Evolutionary conservation across 345 rosid species (phyloP), one percentile per base, ranked within the genome.

Genomic region (Melastoma malabathricum): DNA sequence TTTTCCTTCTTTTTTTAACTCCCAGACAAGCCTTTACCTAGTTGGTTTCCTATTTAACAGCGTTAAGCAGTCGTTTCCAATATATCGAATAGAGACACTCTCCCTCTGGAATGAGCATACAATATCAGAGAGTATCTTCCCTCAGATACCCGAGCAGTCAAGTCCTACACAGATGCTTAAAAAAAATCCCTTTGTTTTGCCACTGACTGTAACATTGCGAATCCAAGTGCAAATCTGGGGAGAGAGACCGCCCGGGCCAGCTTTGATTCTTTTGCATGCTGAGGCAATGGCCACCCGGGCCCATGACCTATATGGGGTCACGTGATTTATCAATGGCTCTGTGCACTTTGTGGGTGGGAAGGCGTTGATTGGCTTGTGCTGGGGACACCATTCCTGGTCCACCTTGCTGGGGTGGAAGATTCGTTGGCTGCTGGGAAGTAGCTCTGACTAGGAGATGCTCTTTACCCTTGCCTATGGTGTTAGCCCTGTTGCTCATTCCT

Each of bases 11-110:
- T 22, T 22, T 22, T 56, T 46, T 61, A 62, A 60, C 38, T 31
- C 38, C 4, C 62, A 62, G 68, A 77, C 75, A 43, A 18, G 22
- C 13, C 44, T 34, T 54, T 22, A 46, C 44, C 18, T 50, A 27
- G 29, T 25, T 55, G 15, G 34, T 23, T 47, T 23, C 43, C 46
- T 27, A 14, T 38, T 27, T 38, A 41, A 41, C n/a, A 31, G 23
- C 41, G 47, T 47, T 60, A 38, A 39, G 53, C 52, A 38, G 38
- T 23, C 57, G 13, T 53, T 60, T 59, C 56, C 64, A 53, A 22
- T 48, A 29, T 61, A 47, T 54, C 16, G 65, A 48, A 61, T 34
- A 16, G 13, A 46, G 20, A 39, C 13, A 44, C 46, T 13, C 16
- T 45, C 3, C 15, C 8, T 15, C 15, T 23, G 16, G 48, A 44